phyloP scores from a whole-genome alignment of 371 early-diverging fungal species.

The Smittium culicis region DNA sequence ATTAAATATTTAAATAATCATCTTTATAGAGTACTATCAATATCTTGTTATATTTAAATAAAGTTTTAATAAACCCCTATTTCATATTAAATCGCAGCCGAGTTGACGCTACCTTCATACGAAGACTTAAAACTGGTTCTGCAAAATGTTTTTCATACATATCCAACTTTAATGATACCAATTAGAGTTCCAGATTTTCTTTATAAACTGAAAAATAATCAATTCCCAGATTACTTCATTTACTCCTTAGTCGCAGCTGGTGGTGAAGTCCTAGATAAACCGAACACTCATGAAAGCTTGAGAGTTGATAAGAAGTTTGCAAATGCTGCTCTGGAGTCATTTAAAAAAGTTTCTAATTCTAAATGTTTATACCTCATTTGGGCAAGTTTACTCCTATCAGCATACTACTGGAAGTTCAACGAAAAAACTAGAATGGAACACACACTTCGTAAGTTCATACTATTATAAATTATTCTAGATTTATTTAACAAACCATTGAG shows the following conservation, averaged over 20 bases:
- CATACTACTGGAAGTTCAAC: neutral
- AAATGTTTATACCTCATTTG: neutral
- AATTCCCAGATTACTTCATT: constrained; percentile 2
- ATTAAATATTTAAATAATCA: no score
- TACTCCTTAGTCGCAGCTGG: neutral
- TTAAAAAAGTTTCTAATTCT: neutral
- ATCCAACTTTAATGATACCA: neutral
- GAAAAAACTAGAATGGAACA: neutral
- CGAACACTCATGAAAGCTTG: neutral
- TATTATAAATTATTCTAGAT: neutral
- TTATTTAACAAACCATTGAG: no score
- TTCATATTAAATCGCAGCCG: no score
- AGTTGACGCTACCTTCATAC: no score
- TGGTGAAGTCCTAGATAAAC: neutral
- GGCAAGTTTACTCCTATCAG: neutral
- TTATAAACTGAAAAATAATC: constrained; percentile 6
- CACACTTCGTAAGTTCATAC: neutral
- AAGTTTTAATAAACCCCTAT: no score
- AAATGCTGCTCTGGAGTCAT: neutral
- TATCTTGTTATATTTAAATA: no score
- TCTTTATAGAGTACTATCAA: no score
- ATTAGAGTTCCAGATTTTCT: constrained; percentile 8
- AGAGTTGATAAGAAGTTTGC: neutral
- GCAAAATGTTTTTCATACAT: neutral
- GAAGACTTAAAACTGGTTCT: neutral